These are phyloP conservation scores for Periconia macrospinosa DNA, from an alignment of 2,329 filamentous ascomycete species.

Conservation along the genomic window DNA sequence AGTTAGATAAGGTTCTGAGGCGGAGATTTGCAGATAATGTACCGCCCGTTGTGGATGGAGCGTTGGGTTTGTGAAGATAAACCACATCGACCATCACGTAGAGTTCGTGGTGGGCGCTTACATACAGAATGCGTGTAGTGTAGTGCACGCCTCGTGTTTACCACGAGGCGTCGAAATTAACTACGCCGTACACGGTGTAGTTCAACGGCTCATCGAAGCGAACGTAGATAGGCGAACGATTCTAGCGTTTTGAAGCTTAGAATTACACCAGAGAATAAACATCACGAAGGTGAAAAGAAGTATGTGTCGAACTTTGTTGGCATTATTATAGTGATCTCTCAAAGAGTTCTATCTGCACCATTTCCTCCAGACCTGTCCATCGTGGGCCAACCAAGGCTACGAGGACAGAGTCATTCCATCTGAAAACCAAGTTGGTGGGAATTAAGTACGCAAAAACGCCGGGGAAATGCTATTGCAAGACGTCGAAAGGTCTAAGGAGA, in stretches of 20 bases:
- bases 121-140: too few relatives aligned
- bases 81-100: too few relatives aligned
- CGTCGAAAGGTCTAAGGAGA: neutral
- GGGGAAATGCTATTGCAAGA: slow-evolving; percentile 6
- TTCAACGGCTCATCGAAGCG: too few relatives aligned
- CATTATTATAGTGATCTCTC: neutral
- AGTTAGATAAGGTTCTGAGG: neutral
- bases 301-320: neutral
- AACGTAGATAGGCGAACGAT: too few relatives aligned
- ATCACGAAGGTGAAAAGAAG: too few relatives aligned
- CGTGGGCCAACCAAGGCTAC: neutral
- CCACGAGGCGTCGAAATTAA: too few relatives aligned
- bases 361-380: neutral
- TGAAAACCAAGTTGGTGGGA: neutral
- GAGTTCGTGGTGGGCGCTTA: too few relatives aligned
- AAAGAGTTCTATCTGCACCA: neutral
- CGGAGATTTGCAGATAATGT: neutral
- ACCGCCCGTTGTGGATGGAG: neutral
- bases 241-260: too few relatives aligned
- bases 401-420: neutral
- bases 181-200: too few relatives aligned
- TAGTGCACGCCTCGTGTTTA: too few relatives aligned
- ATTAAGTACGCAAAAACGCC: neutral
- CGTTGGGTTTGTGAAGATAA: neutral
- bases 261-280: too few relatives aligned